A percentile compares a stretch with the other conserved stretches of the same genome.
Evolutionary conservation across 2,329 filamentous ascomycete genomes (phyloP).

Genomic region (Colletotrichum sp.): DNA sequence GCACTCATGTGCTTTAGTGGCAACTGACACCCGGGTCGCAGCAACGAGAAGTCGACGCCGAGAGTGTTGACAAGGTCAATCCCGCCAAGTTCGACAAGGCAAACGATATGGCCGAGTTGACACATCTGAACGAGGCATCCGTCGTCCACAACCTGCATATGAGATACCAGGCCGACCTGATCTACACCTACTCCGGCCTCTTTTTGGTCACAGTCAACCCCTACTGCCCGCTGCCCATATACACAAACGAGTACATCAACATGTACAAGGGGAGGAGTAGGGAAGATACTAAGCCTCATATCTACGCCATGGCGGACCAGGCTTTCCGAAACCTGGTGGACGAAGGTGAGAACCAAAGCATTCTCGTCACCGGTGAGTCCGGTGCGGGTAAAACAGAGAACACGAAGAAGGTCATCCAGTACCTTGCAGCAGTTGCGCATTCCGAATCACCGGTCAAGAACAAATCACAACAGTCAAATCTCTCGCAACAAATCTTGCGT

Average conservation of each 20-base stretch:
- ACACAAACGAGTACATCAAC: constrained; percentile 94
- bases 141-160: constrained; percentile 97
- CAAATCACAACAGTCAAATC: constrained; percentile 72
- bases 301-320: constrained; percentile 96
- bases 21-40: constrained; percentile 38
- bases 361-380: constrained; percentile 96
- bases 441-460: constrained; percentile 73
- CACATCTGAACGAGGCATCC: constrained; percentile 95
- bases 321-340: constrained; percentile 96
- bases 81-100: constrained; percentile 99
- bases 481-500: constrained; percentile 94
- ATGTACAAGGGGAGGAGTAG: constrained; percentile 93
- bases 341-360: constrained; percentile 95
- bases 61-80: constrained; percentile 97
- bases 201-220: constrained; percentile 98
- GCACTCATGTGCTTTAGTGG: not conserved
- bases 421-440: constrained; percentile 91
- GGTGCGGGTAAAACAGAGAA: constrained; percentile 99
- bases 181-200: constrained; percentile 97
- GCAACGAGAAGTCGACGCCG: constrained; percentile 85
- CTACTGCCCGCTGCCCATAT: constrained; percentile 93
- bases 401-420: constrained; percentile 99
- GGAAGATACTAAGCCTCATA: constrained; percentile 96
- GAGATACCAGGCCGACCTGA: constrained; percentile 93
- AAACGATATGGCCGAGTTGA: constrained; percentile 98